Evolutionary conservation across 2,329 filamentous ascomycete genomes (phyloP).

Genomic region (Calonectria pseudoreteaudii): DNA sequence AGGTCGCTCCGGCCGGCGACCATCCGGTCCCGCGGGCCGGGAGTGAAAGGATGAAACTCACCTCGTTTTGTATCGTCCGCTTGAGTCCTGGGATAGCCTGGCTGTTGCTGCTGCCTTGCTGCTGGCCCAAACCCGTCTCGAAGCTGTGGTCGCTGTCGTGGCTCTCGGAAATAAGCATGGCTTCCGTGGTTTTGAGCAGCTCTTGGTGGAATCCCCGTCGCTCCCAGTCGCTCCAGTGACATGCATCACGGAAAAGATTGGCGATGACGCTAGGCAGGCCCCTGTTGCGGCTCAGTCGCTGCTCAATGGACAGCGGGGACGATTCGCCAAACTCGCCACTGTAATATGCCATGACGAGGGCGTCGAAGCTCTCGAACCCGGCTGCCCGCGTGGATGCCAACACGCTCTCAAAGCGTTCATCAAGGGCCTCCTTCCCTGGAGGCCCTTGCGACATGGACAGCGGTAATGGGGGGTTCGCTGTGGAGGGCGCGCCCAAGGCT

Average conservation of each 20-base stretch:
- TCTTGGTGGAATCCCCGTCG: constrained; percentile 16
- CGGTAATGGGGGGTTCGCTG: background rate
- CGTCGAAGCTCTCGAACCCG: constrained; percentile 19
- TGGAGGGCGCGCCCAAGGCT: background rate
- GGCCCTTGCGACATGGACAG: background rate
- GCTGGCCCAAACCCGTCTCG: background rate
- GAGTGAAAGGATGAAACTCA: background rate
- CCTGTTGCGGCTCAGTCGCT: constrained; percentile 18
- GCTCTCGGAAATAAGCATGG: constrained; percentile 17
- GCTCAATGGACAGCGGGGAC: constrained; percentile 11
- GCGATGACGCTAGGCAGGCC: constrained; percentile 14
- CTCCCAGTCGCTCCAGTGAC: constrained; percentile 20
- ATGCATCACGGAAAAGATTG: constrained; percentile 11
- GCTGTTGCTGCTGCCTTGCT: background rate
- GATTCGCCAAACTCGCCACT: constrained; percentile 15
- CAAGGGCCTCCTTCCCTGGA: background rate
- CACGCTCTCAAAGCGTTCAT: constrained; percentile 11
- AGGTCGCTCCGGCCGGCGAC: background rate
- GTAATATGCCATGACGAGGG: constrained; percentile 18
- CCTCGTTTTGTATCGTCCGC: constrained; percentile 10
- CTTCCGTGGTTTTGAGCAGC: constrained; percentile 12
- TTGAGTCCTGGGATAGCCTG: constrained; percentile 12
- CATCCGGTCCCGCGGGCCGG: background rate
- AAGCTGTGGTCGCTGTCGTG: background rate
- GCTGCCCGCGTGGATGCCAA: constrained; percentile 7